These are phyloP conservation scores for Ophioceras dolichostomum DNA, from an alignment of 2,329 filamentous ascomycete genomes.

Conservation along the genomic window DNA sequence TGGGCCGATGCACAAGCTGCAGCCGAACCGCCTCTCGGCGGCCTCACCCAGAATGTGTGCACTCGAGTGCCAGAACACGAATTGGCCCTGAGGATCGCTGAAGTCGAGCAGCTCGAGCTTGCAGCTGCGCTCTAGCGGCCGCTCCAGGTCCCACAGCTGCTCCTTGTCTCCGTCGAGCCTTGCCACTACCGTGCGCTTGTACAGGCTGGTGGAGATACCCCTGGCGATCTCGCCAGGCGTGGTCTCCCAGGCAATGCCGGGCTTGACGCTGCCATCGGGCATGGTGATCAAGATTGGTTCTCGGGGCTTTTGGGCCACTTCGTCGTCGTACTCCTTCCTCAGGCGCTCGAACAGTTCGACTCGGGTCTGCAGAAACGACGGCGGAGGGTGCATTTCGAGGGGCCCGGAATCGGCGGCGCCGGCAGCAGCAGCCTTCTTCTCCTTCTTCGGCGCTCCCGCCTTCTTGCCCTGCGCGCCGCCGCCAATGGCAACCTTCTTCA, in stretches of 20 bases:
- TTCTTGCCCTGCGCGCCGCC: constrained; percentile 23
- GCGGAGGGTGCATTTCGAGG: constrained; percentile 36
- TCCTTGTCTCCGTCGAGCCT: constrained; percentile 60
- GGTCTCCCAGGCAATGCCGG: constrained; percentile 82
- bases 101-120: constrained; percentile 79
- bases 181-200: constrained; percentile 78
- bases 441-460: constrained; percentile 26
- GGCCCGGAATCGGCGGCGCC: constrained; percentile 24
- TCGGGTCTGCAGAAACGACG: constrained; percentile 65
- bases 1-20: constrained; percentile 85
- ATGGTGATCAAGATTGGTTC: constrained; percentile 65
- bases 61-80: constrained; percentile 96
- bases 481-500: constrained; percentile 47
- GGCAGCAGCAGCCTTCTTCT: constrained; percentile 27
- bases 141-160: constrained; percentile 83
- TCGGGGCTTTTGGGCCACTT: constrained; percentile 57
- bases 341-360: constrained; percentile 81
- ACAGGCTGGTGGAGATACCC: constrained; percentile 72
- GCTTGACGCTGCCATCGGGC: constrained; percentile 55
- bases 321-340: constrained; percentile 72
- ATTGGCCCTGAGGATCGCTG: constrained; percentile 60
- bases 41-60: constrained; percentile 95
- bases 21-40: constrained; percentile 80
- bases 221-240: constrained; percentile 70
- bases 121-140: constrained; percentile 80